Percentiles rank a stretch among this genome's conserved stretches.
Evolutionary conservation across 495 filamentous ascomycete genomes (phyloP).

Genomic region (Daldinia childiae): DNA sequence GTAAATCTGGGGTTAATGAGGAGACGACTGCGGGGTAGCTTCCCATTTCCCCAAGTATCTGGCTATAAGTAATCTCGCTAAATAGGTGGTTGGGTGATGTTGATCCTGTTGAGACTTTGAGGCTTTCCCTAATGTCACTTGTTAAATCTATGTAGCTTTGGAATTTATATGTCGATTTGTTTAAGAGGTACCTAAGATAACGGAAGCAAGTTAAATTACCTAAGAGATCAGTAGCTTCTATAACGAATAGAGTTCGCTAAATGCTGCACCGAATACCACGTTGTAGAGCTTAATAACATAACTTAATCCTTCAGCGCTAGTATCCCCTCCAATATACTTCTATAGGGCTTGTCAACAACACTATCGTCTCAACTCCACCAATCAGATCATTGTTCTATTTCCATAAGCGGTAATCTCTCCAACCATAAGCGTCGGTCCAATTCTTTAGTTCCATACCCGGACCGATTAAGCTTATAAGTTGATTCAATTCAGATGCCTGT

Average conservation of each 20-base stretch:
- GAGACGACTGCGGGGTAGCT: constrained; percentile 38
- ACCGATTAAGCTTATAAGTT: not conserved
- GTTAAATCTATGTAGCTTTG: not conserved
- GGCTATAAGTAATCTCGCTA: not conserved
- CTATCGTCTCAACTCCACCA: constrained; percentile 8
- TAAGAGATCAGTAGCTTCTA: not conserved
- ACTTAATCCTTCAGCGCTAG: constrained; percentile 15
- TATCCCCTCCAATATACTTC: not conserved
- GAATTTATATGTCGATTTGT: not conserved
- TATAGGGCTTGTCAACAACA: not conserved
- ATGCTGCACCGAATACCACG: constrained; percentile 16
- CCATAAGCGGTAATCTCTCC: constrained; percentile 12
- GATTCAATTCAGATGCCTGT: no score
- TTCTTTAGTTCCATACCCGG: not conserved
- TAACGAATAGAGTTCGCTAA: constrained; percentile 4
- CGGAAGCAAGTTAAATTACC: not conserved
- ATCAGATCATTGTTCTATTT: constrained; percentile 11
- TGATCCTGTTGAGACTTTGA: not conserved
- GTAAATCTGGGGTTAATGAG: constrained; percentile 32
- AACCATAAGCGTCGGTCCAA: not conserved
- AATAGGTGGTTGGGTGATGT: constrained; percentile 10
- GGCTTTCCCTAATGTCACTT: no score
- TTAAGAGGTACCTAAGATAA: no score
- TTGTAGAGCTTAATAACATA: not conserved
- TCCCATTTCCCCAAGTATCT: not conserved